These are phyloP conservation scores for Alternaria alternata DNA, from an alignment of 2,329 filamentous ascomycete species.

Conservation along the genomic window DNA sequence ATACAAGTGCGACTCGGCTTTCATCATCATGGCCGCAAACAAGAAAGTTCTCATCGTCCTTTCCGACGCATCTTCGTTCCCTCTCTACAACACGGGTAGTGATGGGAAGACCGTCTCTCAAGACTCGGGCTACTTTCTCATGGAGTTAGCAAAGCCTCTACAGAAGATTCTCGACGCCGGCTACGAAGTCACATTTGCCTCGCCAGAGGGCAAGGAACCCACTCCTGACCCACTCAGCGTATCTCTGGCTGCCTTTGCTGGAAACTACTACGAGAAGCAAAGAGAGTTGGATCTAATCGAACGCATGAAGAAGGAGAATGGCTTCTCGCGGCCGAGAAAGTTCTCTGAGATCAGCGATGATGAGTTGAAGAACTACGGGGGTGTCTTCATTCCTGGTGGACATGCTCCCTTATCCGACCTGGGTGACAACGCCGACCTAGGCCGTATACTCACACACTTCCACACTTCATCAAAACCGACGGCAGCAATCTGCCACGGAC, in stretches of 20 bases:
- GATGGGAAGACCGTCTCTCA: constrained; percentile 38
- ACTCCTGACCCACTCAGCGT: constrained; percentile 54
- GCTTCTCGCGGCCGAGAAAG: constrained; percentile 50
- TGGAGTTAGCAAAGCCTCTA: constrained; percentile 45
- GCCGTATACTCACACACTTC: constrained; percentile 54
- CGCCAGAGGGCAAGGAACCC: constrained; percentile 54
- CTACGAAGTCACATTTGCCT: constrained; percentile 58
- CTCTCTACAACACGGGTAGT: constrained; percentile 35
- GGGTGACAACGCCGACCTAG: constrained; percentile 53
- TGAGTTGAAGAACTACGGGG: constrained; percentile 51
- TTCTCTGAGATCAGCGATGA: constrained; percentile 53
- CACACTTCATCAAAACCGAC: constrained; percentile 54
- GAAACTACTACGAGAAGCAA: constrained; percentile 57
- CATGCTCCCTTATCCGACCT: constrained; percentile 57
- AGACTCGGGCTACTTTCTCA: constrained; percentile 44
- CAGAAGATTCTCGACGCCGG: constrained; percentile 39
- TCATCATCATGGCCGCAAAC: constrained; percentile 35
- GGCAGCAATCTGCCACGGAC: constrained; percentile 58
- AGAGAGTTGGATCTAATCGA: constrained; percentile 54
- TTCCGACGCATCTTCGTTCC: constrained; percentile 53
- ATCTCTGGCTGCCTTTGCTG: constrained; percentile 54
- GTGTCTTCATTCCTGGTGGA: constrained; percentile 57
- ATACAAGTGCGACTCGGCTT: not conserved
- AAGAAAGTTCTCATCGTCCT: constrained; percentile 58
- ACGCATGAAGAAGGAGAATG: constrained; percentile 57